Conservation (phyloP, 176 grass and related monocot genomes). For the Carex littledalei region DNA sequence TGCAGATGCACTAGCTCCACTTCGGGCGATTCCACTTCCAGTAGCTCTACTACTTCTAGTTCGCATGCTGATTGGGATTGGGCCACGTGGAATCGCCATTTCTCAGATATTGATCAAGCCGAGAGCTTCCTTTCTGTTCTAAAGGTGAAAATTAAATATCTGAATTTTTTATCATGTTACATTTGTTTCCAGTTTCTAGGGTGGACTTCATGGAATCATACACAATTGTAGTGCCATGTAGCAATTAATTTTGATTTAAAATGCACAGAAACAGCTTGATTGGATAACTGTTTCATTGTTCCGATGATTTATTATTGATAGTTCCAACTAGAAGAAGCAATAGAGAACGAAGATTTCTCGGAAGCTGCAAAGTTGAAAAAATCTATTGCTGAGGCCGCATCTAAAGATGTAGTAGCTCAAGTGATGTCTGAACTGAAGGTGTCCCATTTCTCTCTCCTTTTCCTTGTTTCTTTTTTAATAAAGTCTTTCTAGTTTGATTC, state of each 20-base stretch:
- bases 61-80: constrained; percentile 55
- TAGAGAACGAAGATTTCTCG: constrained; percentile 77
- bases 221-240: neutral
- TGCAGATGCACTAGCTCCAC: constrained; percentile 9
- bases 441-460: neutral
- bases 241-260: neutral
- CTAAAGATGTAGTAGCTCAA: constrained; percentile 52
- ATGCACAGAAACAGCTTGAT: neutral
- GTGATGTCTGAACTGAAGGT: constrained; percentile 93
- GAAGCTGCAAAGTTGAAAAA: constrained; percentile 72
- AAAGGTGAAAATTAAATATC: constrained; percentile 27
- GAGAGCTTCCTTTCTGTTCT: constrained; percentile 80
- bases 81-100: constrained; percentile 76
- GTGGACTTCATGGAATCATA: too few species aligned
- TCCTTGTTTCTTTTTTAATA: neutral
- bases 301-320: neutral
- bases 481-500: neutral
- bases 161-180: too few species aligned
- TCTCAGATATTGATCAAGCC: constrained; percentile 71
- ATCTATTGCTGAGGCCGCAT: constrained; percentile 46
- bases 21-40: neutral
- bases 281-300: neutral
- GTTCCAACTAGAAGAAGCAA: constrained; percentile 96
- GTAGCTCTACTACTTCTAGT: neutral
- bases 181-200: too few species aligned